Conservation (phyloP, 352 stramenopile genomes). For the Globisporangium abappressorium region DNA sequence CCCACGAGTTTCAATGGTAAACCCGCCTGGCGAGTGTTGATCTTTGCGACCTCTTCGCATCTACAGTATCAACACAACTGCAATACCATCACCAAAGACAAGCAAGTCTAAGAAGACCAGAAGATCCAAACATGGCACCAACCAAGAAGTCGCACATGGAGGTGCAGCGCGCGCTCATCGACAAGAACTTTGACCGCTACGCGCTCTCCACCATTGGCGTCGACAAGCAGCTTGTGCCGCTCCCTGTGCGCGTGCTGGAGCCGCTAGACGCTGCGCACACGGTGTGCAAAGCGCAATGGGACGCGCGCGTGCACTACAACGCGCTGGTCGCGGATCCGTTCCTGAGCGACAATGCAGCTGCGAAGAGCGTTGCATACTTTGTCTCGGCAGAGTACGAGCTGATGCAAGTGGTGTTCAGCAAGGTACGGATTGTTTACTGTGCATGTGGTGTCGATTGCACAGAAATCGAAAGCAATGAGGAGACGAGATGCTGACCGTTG, state of each 20-base stretch:
- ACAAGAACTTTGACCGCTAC: constrained; percentile 81
- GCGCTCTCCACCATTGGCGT: constrained; percentile 42
- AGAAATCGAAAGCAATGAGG: not conserved
- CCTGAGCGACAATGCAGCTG: constrained; percentile 22
- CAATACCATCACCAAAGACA: constrained; percentile 5
- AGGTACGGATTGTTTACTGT: constrained; percentile 19
- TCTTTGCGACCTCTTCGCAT: not conserved
- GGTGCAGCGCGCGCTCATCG: constrained; percentile 57
- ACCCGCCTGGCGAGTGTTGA: not conserved
- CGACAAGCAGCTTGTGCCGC: constrained; percentile 22
- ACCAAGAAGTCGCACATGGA: constrained; percentile 41
- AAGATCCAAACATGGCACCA: constrained; percentile 8
- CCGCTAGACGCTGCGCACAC: constrained; percentile 44
- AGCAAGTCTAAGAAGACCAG: not conserved
- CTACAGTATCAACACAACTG: constrained; percentile 4
- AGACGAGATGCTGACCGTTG: constrained; percentile 1
- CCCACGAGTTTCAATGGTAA: not conserved
- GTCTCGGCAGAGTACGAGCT: constrained; percentile 59
- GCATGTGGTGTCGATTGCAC: constrained; percentile 2
- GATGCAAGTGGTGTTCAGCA: constrained; percentile 45
- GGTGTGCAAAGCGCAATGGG: constrained; percentile 72
- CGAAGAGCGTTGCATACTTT: constrained; percentile 55
- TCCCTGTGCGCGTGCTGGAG: constrained; percentile 34
- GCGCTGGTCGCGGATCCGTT: constrained; percentile 58
- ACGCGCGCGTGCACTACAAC: constrained; percentile 69